These are phyloP conservation scores for Usnea hakonensis DNA, from an alignment of 495 filamentous ascomycete species.

Conservation along the genomic window DNA sequence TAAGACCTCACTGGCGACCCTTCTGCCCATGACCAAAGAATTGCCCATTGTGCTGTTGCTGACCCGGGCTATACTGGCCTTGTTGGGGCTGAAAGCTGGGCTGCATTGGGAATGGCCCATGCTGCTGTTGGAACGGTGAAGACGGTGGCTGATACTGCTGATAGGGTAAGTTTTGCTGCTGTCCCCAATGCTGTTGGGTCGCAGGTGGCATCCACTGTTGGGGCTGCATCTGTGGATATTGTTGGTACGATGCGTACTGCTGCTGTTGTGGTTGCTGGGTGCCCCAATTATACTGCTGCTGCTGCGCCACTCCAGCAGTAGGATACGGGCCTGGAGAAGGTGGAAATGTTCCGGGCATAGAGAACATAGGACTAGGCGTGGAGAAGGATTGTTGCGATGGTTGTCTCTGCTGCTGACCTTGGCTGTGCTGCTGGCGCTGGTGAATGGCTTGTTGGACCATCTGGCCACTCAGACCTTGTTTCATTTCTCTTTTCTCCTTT, in stretches of 20 bases:
- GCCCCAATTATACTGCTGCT: slow-evolving; percentile 16
- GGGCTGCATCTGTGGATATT: slow-evolving; percentile 20
- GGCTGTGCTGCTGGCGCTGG: slow-evolving; percentile 58
- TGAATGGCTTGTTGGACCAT: slow-evolving; percentile 75
- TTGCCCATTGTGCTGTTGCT: slow-evolving; percentile 25
- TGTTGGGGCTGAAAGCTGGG: slow-evolving; percentile 27
- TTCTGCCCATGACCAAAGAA: slow-evolving; percentile 22
- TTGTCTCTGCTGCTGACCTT: slow-evolving; percentile 36
- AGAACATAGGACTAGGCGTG: slow-evolving; percentile 20
- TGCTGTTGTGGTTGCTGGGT: slow-evolving; percentile 18
- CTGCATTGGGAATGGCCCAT: slow-evolving; percentile 33
- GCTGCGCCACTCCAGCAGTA: slow-evolving; percentile 1
- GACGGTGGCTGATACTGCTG: slow-evolving; percentile 16
- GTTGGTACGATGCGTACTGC: slow-evolving; percentile 16
- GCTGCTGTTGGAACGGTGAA: slow-evolving; percentile 25
- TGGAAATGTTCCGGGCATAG: slow-evolving; percentile 24
- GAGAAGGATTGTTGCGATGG: slow-evolving; percentile 37
- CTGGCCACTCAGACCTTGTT: slow-evolving; percentile 59
- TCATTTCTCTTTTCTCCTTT: slow-evolving; percentile 64
- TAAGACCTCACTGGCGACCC: slow-evolving; percentile 6
- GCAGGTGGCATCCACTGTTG: slow-evolving; percentile 20
- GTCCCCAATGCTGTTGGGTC: slow-evolving; percentile 19
- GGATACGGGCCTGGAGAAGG: slow-evolving; percentile 17
- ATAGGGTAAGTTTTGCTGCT: slow-evolving; percentile 14
- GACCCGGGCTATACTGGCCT: slow-evolving; percentile 22